phyloP scores from a whole-genome alignment of 129 eudicot species.

The sunflower (Helianthus annuus) region DNA sequence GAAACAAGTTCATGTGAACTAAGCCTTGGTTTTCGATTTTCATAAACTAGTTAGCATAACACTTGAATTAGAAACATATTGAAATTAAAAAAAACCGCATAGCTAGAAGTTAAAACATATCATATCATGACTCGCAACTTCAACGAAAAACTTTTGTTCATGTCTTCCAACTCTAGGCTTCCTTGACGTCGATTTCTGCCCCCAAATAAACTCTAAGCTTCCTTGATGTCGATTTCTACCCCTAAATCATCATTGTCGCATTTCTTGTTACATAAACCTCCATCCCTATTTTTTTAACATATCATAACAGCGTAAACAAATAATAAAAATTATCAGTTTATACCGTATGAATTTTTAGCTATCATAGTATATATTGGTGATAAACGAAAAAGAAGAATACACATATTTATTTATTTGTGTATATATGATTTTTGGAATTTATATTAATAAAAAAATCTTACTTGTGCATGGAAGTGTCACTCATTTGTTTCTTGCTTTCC shows the following conservation, averaged over 20 bases:
- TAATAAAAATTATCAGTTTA: too few relatives aligned
- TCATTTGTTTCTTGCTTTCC: background rate
- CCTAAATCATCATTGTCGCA: background rate
- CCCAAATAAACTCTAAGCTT: background rate
- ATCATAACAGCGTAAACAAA: background rate
- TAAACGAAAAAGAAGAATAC: too few relatives aligned
- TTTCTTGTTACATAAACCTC: background rate
- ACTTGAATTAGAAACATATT: background rate
- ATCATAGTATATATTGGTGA: background rate
- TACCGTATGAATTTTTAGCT: background rate
- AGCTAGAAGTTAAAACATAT: background rate
- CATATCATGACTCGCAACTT: background rate
- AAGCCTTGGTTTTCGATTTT: background rate
- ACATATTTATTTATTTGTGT: background rate
- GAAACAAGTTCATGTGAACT: background rate
- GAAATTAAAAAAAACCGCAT: background rate
- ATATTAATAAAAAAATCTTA: background rate
- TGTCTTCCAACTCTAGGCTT: background rate
- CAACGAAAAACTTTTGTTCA: background rate
- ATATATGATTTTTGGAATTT: background rate
- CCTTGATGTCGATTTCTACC: background rate
- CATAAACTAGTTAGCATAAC: background rate
- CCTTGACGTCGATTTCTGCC: background rate
- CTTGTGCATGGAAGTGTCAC: conserved; percentile 16
- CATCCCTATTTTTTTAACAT: conserved; percentile 1